A percentile compares a stretch with the other conserved stretches of the same genome.
Evolutionary conservation across 2,329 filamentous ascomycete genomes (phyloP).

Genomic region (Neoarthrinium moseri): DNA sequence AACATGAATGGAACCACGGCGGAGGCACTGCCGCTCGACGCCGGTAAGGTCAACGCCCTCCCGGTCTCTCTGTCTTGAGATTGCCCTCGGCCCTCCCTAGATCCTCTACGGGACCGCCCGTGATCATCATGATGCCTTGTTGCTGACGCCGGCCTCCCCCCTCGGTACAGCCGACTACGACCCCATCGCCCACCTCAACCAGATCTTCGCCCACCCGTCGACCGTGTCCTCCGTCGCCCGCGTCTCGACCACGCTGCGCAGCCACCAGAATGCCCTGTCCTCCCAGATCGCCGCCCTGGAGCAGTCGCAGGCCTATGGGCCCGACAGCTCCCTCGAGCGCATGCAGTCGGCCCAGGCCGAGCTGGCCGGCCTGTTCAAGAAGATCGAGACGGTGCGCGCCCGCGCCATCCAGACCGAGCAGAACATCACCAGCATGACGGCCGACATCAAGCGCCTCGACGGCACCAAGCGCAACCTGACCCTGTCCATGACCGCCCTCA

Average conservation of each 20-base stretch:
- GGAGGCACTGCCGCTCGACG: constrained; percentile 39
- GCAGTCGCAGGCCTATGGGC: constrained; percentile 78
- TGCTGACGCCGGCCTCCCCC: not conserved
- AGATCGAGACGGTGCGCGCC: constrained; percentile 89
- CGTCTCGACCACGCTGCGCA: constrained; percentile 71
- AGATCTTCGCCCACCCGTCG: constrained; percentile 87
- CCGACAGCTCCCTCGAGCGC: constrained; percentile 83
- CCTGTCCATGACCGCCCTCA: constrained; percentile 95
- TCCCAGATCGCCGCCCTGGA: constrained; percentile 71
- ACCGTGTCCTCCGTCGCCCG: constrained; percentile 74
- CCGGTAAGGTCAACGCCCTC: constrained; percentile 37
- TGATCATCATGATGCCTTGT: constrained; percentile 19
- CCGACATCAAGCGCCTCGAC: constrained; percentile 96
- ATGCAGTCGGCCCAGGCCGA: constrained; percentile 91
- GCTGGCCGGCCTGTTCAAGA: constrained; percentile 84
- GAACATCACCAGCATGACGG: constrained; percentile 97
- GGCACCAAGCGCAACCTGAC: constrained; percentile 96
- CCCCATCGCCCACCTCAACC: constrained; percentile 88
- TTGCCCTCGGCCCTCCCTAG: too few relatives aligned
- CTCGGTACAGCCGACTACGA: constrained; percentile 69
- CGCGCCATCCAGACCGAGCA: constrained; percentile 90
- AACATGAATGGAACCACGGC: constrained; percentile 39
- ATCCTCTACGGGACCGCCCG: too few relatives aligned
- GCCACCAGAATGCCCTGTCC: constrained; percentile 80
- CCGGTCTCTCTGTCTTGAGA: too few relatives aligned